Percentiles rank a stretch among this genome's conserved stretches.
These are phyloP conservation scores for Tolypocladium ophioglossoides DNA, from an alignment of 2,329 filamentous ascomycete species.

Conservation along the genomic window DNA sequence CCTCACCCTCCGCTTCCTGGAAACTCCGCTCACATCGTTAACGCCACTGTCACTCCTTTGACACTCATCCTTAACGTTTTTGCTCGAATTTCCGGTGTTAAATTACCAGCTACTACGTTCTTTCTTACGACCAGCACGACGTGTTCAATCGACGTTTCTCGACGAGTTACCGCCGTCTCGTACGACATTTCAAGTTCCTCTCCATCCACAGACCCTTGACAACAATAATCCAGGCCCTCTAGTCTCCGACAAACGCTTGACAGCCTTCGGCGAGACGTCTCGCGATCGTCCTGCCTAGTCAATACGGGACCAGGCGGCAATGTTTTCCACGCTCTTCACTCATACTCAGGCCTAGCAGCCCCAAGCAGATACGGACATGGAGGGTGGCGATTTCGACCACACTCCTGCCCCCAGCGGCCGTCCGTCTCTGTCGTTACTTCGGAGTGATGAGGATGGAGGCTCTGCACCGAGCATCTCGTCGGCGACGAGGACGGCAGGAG, in stretches of 20 bases:
- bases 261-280: neutral
- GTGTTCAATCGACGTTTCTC: neutral
- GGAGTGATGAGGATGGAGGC: constrained; percentile 4
- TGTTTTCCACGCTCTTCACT: constrained; percentile 11
- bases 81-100: too few relatives aligned
- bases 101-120: neutral
- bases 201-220: neutral
- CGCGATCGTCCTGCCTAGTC: neutral
- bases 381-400: constrained; percentile 18
- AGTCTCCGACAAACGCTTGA: neutral
- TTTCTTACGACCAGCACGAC: neutral
- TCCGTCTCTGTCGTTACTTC: constrained; percentile 13
- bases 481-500: constrained; percentile 1
- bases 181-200: neutral
- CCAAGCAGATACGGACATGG: constrained; percentile 8
- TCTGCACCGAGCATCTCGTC: constrained; percentile 1
- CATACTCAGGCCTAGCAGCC: constrained; percentile 11
- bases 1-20: neutral
- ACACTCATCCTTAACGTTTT: neutral
- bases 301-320: neutral
- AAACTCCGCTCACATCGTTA: neutral
- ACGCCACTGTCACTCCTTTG: neutral
- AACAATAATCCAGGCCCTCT: neutral
- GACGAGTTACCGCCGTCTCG: neutral
- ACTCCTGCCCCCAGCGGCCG: constrained; percentile 21